A percentile compares a stretch with the other conserved stretches of the same genome.
These are phyloP conservation scores for Cladosporium oxysporum DNA, from an alignment of 2,329 filamentous ascomycete genomes.

Conservation along the genomic window DNA sequence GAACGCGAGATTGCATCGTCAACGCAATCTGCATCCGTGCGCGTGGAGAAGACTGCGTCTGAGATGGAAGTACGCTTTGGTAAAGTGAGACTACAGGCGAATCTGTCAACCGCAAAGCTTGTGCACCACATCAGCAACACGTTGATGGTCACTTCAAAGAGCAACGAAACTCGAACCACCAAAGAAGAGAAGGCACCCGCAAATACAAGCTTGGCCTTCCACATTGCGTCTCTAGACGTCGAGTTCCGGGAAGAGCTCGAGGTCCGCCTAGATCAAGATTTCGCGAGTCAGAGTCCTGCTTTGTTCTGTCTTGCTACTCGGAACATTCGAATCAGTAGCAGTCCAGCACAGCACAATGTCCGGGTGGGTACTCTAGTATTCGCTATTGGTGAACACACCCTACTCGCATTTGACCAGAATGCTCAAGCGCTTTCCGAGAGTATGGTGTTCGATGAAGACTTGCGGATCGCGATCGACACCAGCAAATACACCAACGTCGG, in stretches of 20 bases:
- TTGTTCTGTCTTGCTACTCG: background rate
- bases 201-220: background rate
- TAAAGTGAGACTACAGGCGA: conserved; percentile 23
- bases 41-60: background rate
- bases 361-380: conserved; percentile 6
- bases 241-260: background rate
- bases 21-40: background rate
- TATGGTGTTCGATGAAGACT: conserved; percentile 12
- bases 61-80: conserved; percentile 24
- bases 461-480: conserved; percentile 20
- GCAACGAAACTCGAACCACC: background rate
- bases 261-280: background rate
- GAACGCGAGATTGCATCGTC: background rate
- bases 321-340: background rate
- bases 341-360: background rate
- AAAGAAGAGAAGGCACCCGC: background rate
- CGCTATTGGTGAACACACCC: conserved; percentile 28
- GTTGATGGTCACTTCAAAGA: background rate
- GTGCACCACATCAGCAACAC: conserved; percentile 21
- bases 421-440: conserved; percentile 10
- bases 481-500: conserved; percentile 26
- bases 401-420: conserved; percentile 29
- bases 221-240: background rate
- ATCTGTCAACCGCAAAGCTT: conserved; percentile 27
- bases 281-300: background rate